phyloP scores from a whole-genome alignment of 805 yeast genomes.

The Helenozyma baotianmanensis region DNA sequence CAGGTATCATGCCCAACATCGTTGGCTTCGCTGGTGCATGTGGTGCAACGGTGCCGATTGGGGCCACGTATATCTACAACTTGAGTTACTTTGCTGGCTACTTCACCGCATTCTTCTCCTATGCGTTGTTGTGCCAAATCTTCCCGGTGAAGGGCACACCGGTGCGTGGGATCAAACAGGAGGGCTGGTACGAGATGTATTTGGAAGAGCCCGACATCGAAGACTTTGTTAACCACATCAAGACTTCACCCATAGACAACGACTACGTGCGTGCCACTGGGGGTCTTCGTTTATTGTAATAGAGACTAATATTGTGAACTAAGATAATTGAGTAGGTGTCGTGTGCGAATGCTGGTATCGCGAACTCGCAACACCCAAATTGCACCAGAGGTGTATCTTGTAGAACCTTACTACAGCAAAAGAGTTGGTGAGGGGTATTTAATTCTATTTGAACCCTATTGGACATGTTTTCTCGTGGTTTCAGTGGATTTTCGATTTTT shows the following conservation, averaged over 20 bases:
- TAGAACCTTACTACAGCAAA: no score
- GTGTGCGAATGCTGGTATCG: no score
- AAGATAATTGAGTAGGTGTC: no score
- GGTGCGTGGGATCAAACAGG: not conserved
- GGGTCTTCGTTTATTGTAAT: not conserved
- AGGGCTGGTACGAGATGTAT: conserved; percentile 2
- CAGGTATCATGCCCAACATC: conserved; percentile 1
- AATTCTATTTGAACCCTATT: no score
- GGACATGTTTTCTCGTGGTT: no score
- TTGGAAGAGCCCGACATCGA: not conserved
- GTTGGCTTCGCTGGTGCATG: conserved; percentile 1
- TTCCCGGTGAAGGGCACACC: conserved; percentile 1
- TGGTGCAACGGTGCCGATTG: not conserved
- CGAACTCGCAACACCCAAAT: no score
- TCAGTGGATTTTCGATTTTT: no score
- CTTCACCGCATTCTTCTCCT: conserved; percentile 1
- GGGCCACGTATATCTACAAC: conserved; percentile 1
- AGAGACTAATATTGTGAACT: not conserved
- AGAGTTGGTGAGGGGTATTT: no score
- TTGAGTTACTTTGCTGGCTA: conserved; percentile 2
- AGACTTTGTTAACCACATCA: not conserved
- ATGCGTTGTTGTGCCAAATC: conserved; percentile 1
- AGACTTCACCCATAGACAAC: not conserved
- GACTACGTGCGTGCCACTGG: conserved; percentile 1
- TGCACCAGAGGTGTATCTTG: no score